Percentiles rank a stretch among this genome's conserved stretches.
Conservation (phyloP, 768 basidiomycete genomes). For the Sporobolomyces pararoseus region DNA sequence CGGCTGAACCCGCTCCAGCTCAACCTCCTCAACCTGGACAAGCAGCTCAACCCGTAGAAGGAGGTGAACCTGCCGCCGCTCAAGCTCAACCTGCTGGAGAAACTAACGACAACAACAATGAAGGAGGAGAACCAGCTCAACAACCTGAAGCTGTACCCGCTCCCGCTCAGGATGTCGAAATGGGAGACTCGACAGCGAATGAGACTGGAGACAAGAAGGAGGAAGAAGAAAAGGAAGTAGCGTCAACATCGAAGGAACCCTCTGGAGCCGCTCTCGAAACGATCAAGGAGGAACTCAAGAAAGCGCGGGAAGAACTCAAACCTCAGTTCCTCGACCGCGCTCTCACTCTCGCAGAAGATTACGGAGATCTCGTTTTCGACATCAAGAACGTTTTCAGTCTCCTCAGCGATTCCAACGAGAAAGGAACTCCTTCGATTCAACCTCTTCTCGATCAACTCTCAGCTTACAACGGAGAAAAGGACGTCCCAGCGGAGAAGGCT, state of each 20-base stretch:
- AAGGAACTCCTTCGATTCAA: conserved; percentile 58
- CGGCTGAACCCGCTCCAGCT: conserved; percentile 37
- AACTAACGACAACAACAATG: conserved; percentile 1
- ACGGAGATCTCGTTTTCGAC: conserved; percentile 83
- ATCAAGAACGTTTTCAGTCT: conserved; percentile 58
- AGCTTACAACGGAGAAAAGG: conserved; percentile 52
- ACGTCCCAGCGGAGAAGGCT: conserved; percentile 57
- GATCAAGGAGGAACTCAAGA: conserved; percentile 57
- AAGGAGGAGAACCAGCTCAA: not conserved
- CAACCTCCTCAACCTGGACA: conserved; percentile 18
- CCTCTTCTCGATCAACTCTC: conserved; percentile 74
- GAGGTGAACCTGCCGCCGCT: not conserved
- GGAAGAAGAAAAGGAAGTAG: not conserved
- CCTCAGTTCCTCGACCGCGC: conserved; percentile 65
- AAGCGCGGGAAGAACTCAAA: conserved; percentile 63
- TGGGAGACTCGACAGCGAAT: conserved; percentile 23
- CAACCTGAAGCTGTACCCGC: conserved; percentile 4
- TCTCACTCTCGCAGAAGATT: conserved; percentile 75
- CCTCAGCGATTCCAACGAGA: conserved; percentile 21
- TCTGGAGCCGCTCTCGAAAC: conserved; percentile 17
- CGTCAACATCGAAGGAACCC: conserved; percentile 4
- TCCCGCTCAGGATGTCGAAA: conserved; percentile 43
- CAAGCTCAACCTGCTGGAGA: not conserved
- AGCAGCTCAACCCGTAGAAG: conserved; percentile 32
- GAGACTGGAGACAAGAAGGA: not conserved